Evolutionary conservation across 106 monocot genomes (phyloP), one percentile per base, ranked within the genome.

Genomic region (Acorus gramineus): DNA sequence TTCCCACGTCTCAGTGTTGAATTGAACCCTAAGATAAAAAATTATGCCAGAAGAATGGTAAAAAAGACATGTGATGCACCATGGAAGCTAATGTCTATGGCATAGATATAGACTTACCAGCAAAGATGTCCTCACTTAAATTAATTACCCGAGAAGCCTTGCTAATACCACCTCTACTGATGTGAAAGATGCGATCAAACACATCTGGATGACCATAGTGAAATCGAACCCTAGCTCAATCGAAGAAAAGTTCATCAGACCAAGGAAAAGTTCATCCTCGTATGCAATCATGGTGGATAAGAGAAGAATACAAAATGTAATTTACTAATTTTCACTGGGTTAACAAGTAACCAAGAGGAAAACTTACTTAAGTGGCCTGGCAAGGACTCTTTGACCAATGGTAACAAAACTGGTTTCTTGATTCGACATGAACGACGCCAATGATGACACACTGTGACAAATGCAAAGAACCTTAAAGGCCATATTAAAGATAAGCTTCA

Each of bases 181-280:
- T 92, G 64, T 99, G 98, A 67, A 99, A 99, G 53, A 99, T 83
- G 64, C 98, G 79, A 73, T 99, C 98, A 61, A 99, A 99, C 11
- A 99, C 89, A 76, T 99, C 98, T 64, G 98, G 98, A 73, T 99
- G 98, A 50, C 98, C 98, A 65, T 99, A 99, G 65, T 99, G 98
- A 68, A 99, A 99, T 12, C 98, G 87, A 57, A 99, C 92, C 83
- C 98, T 99, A 78, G 6, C 6, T 50, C 79, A 42, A 76, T 28
- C 13, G 51, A 42, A 52, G 47, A 6, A 8, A 45, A 64, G 28
- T 14, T 50, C 44, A 61, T 28, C 28, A 28, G 28, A 28, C 28
- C 28, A 28, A 28, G 28, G 28, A 28, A 28, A 28, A 28, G 28
- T 28, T 28, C 28, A 28, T 28, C 28, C 28, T 28, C 28, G 28